A percentile compares a stretch with the other conserved stretches of the same genome.
These are phyloP conservation scores for Hyphodiscus hymeniophilus DNA, from an alignment of 495 filamentous ascomycete genomes.

Conservation along the genomic window DNA sequence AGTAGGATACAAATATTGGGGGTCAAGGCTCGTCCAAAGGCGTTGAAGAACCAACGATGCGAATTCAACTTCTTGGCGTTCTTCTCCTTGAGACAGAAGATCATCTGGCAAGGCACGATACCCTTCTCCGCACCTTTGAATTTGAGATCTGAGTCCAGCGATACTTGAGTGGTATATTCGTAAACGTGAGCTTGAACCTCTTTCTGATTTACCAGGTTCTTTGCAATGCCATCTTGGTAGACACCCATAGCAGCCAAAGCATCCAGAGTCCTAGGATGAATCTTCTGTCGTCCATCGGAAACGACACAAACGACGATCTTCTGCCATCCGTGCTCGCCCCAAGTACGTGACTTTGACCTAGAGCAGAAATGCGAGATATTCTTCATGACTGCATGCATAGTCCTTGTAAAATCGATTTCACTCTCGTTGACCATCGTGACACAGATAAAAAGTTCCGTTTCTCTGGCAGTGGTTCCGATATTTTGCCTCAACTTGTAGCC, in stretches of 20 bases:
- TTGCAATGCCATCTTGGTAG: constrained; percentile 98
- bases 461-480: constrained; percentile 72
- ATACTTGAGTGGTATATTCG: constrained; percentile 98
- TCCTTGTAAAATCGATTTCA: constrained; percentile 90
- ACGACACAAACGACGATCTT: constrained; percentile 99
- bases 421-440: constrained; percentile 99
- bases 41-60: constrained; percentile 99
- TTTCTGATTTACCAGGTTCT: constrained; percentile 91
- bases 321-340: constrained; percentile 97
- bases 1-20: constrained; percentile 96
- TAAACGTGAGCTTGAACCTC: constrained; percentile 88
- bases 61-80: constrained; percentile 98
- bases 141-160: constrained; percentile 86
- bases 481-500: constrained; percentile 97
- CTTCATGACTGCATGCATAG: constrained; percentile 98
- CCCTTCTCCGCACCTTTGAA: constrained; percentile 99
- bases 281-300: constrained; percentile 86
- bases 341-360: constrained; percentile 83
- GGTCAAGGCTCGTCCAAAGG: constrained; percentile 84
- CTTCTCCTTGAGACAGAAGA: constrained; percentile 98
- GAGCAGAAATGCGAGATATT: constrained; percentile 96
- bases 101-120: constrained; percentile 96
- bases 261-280: constrained; percentile 89
- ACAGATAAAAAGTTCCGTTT: constrained; percentile 98
- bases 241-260: constrained; percentile 96